These are phyloP conservation scores for Penicillium paradoxum DNA, from an alignment of 495 filamentous ascomycete genomes.

Conservation along the genomic window DNA sequence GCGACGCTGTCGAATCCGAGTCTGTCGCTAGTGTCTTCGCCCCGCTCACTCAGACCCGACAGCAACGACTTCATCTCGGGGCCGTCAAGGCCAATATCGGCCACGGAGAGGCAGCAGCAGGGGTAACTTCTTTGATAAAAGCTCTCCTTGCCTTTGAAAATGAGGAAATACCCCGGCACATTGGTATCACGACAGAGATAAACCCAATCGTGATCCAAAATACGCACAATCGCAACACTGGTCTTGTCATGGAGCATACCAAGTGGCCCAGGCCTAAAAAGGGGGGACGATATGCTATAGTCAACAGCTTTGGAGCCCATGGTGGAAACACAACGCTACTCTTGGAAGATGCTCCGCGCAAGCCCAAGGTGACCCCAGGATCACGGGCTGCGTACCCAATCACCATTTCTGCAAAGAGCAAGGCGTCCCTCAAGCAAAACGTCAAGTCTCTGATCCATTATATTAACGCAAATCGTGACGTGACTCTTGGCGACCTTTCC, in stretches of 20 bases:
- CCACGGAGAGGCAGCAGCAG: conserved; percentile 34
- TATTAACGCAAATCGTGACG: neutral
- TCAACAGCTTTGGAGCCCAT: conserved; percentile 32
- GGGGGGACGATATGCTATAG: conserved; percentile 3
- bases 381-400: neutral
- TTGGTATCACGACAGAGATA: neutral
- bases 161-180: neutral
- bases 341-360: conserved; percentile 28
- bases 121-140: conserved; percentile 30
- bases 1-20: conserved; percentile 29
- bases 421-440: neutral
- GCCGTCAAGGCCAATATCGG: conserved; percentile 38
- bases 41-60: neutral
- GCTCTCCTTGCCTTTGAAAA: neutral
- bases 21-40: conserved; percentile 32
- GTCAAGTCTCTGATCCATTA: neutral
- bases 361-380: neutral
- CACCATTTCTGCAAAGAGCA: neutral
- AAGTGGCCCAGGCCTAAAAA: too few relatives aligned
- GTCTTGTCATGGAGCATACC: too few relatives aligned
- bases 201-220: too few relatives aligned
- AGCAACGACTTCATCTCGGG: conserved; percentile 17
- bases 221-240: neutral
- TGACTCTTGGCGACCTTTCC: conserved; percentile 28
- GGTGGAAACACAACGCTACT: conserved; percentile 33